phyloP scores from a whole-genome alignment of 2,329 filamentous ascomycete genomes.

The Dothistroma septosporum region DNA sequence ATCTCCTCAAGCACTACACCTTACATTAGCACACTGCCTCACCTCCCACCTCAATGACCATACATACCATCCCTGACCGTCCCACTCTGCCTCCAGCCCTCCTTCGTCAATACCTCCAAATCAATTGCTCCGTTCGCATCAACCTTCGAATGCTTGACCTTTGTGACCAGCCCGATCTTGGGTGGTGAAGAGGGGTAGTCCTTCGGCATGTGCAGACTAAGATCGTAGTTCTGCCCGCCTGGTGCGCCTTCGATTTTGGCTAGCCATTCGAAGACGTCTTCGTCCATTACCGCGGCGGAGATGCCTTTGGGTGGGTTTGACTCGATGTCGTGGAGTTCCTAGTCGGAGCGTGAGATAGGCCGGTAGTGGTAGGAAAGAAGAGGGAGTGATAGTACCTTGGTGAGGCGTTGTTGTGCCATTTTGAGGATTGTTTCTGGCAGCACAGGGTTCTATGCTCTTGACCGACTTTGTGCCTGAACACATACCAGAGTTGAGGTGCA shows the following conservation, averaged over 20 bases:
- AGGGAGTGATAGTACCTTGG: neutral
- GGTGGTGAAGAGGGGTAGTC: neutral
- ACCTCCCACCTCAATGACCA: neutral
- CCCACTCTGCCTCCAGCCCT: neutral
- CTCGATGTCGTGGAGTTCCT: neutral
- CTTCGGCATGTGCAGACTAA: neutral
- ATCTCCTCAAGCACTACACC: neutral
- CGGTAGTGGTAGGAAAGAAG: neutral
- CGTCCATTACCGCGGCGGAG: neutral
- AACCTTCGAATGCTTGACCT: neutral
- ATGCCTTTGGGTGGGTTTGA: neutral
- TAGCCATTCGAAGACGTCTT: neutral
- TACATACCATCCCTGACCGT: neutral
- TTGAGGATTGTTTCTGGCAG: neutral
- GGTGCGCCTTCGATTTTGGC: neutral
- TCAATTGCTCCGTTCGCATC: neutral
- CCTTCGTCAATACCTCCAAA: neutral
- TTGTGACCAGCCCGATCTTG: neutral
- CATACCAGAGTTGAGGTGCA: neutral
- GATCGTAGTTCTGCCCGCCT: neutral
- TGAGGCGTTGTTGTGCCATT: neutral
- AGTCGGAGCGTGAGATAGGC: neutral
- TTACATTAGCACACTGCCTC: neutral
- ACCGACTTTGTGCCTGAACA: neutral
- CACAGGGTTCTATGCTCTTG: no score